Base-by-base conservation (phyloP, 345 rosid genomes). In the Excoecaria cochinchinensis region DNA sequence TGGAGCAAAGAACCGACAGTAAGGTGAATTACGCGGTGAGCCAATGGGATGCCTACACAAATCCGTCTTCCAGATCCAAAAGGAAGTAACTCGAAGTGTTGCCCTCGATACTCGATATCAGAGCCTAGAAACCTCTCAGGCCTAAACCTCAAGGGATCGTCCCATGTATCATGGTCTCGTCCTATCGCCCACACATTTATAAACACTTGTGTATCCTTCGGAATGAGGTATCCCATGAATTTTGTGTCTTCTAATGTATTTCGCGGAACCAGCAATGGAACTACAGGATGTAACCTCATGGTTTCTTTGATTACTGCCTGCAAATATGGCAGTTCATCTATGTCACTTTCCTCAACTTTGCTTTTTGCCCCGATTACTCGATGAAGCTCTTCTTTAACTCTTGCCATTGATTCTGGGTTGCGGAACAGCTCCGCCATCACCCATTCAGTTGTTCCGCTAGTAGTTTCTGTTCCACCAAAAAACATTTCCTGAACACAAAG, bases 141-240 rank as follows among this genome's bases (percentile, higher is more conserved):
- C 50, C 52, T 76, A 48, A 76, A 76, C 4, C 39, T 2, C 55
- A 16, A 31, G 31, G 74, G 79, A 60, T 76, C 79, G 21, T 60
- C 70, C 79, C 79, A 76, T 16, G 39, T 15, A 36, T 69, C 60
- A 51, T 31, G 31, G 62, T 76, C 74, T 51, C 74, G 61, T 38
- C 79, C 79, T 14, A 76, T 76, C 8, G 63, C 59, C 79, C 74
- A 76, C 14, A 5, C 74, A 42, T 76, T 76, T 12, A 70, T 69
- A 52, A 69, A 69, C 14, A 70, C 79, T 24, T 70, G 79, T 21
- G 79, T 76, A 52, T 70, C 78, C 39, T 70, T 70, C 9, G 74
- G 74, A 0, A 76, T 69, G 0, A 46, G 9, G 25, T 69, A 70
- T 6, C 79, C 79, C 74, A 70, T 60, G 24, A 76, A 76, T 10